Percentiles rank a stretch among this genome's conserved stretches.
phyloP scores from a whole-genome alignment of 306 rosid genomes.

The Myrica gale region DNA sequence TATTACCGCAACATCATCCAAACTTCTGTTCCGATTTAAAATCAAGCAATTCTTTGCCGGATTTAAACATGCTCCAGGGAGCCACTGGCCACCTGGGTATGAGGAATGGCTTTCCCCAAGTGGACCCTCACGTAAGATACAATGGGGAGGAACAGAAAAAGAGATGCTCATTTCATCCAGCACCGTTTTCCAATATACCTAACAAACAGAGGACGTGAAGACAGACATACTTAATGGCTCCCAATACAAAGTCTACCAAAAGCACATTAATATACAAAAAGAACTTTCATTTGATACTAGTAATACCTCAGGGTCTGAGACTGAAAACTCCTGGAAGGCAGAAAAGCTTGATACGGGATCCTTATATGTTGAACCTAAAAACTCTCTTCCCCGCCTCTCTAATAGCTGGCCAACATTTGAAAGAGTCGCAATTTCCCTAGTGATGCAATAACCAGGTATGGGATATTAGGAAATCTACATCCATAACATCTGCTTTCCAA shows the following conservation, averaged over 20 bases:
- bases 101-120: constrained; percentile 36
- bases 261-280: not conserved
- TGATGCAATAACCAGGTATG: constrained; percentile 25
- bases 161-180: constrained; percentile 62
- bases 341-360: constrained; percentile 83
- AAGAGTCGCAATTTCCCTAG: constrained; percentile 51
- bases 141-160: constrained; percentile 63
- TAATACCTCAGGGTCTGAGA: constrained; percentile 71
- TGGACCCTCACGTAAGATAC: constrained; percentile 55
- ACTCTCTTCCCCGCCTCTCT: constrained; percentile 65
- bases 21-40: constrained; percentile 53
- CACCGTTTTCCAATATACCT: constrained; percentile 79
- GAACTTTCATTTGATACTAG: constrained; percentile 8
- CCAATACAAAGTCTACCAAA: too few species aligned
- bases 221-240: constrained; percentile 13
- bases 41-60: constrained; percentile 75
- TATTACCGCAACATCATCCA: constrained; percentile 57
- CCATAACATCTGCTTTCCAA: not conserved
- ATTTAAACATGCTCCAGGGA: constrained; percentile 78
- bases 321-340: constrained; percentile 76
- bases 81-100: constrained; percentile 78
- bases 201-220: constrained; percentile 27
- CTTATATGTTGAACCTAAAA: constrained; percentile 67
- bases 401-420: constrained; percentile 75
- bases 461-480: constrained; percentile 7